Percentiles rank a stretch among this genome's conserved stretches.
phyloP scores from a whole-genome alignment of 2,329 filamentous ascomycete genomes.

The Colletotrichum spaethianum region DNA sequence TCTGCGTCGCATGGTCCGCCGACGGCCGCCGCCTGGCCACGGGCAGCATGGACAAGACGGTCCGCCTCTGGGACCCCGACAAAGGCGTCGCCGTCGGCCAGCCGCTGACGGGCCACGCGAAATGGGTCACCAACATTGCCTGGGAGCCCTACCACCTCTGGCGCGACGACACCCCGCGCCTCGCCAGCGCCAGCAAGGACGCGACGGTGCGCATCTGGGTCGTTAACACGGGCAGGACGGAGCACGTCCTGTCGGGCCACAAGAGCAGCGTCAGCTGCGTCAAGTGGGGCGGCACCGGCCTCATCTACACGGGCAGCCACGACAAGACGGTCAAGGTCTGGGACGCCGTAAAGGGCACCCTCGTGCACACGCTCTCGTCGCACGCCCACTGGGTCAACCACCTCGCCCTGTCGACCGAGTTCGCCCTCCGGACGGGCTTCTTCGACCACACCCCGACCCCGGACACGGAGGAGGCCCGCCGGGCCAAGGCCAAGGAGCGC shows the following conservation, averaged over 20 bases:
- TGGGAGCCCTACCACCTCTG: conserved; percentile 97
- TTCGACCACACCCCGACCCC: conserved; percentile 86
- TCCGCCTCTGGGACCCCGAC: conserved; percentile 90
- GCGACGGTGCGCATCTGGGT: conserved; percentile 91
- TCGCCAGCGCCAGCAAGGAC: conserved; percentile 93
- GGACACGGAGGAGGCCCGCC: conserved; percentile 76
- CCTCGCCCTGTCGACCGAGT: conserved; percentile 92
- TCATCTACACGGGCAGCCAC: conserved; percentile 87
- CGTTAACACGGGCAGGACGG: conserved; percentile 81
- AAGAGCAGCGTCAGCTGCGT: conserved; percentile 92
- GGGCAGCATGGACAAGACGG: conserved; percentile 92
- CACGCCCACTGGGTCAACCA: conserved; percentile 98
- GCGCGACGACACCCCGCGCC: conserved; percentile 77
- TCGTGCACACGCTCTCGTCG: conserved; percentile 82
- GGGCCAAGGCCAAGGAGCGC: conserved; percentile 81
- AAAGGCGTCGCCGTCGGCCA: conserved; percentile 82
- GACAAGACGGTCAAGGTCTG: conserved; percentile 95
- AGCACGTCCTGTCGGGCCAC: conserved; percentile 89
- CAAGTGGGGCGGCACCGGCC: conserved; percentile 91
- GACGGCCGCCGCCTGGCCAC: conserved; percentile 87
- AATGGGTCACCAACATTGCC: conserved; percentile 84
- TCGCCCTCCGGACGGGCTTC: conserved; percentile 87
- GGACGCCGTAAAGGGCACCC: conserved; percentile 83
- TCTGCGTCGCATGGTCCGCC: conserved; percentile 89
- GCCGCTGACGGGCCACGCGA: conserved; percentile 84